Conservation (phyloP, 2,329 filamentous ascomycete genomes). For the Apiospora malaysiana region DNA sequence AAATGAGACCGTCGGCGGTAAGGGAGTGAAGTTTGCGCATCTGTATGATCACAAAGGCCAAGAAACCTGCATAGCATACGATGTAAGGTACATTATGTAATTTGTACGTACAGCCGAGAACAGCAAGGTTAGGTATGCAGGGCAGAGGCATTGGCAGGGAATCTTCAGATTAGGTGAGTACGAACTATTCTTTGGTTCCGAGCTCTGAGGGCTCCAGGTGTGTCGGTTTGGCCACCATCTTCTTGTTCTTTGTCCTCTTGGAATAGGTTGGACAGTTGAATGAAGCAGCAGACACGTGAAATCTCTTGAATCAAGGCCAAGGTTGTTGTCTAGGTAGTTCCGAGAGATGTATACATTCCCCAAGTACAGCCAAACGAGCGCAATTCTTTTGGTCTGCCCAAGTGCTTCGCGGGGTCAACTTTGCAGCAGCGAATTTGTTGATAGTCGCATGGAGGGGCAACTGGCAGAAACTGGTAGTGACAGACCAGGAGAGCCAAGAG, state of each 20-base stretch:
- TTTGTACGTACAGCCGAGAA: neutral
- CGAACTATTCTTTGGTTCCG: constrained; percentile 90
- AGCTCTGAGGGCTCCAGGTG: constrained; percentile 79
- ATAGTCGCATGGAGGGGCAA: constrained; percentile 24
- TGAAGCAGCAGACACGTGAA: neutral
- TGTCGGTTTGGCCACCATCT: constrained; percentile 49
- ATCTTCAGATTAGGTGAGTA: constrained; percentile 30
- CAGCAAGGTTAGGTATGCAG: no score
- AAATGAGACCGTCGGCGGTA: neutral
- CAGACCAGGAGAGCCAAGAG: neutral
- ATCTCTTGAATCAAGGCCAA: no score
- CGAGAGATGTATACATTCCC: neutral
- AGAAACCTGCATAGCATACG: neutral
- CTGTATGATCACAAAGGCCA: neutral
- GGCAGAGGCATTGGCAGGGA: neutral
- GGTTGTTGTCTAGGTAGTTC: neutral
- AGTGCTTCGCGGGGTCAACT: neutral
- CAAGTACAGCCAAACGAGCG: neutral
- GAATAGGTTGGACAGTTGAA: neutral
- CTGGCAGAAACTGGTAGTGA: constrained; percentile 22
- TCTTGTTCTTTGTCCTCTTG: neutral
- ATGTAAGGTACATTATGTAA: neutral
- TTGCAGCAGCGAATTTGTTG: neutral
- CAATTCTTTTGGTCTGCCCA: neutral
- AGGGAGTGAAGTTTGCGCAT: constrained; percentile 3